These are phyloP conservation scores for Populus simonii DNA, from an alignment of 345 rosid species.

Conservation along the genomic window DNA sequence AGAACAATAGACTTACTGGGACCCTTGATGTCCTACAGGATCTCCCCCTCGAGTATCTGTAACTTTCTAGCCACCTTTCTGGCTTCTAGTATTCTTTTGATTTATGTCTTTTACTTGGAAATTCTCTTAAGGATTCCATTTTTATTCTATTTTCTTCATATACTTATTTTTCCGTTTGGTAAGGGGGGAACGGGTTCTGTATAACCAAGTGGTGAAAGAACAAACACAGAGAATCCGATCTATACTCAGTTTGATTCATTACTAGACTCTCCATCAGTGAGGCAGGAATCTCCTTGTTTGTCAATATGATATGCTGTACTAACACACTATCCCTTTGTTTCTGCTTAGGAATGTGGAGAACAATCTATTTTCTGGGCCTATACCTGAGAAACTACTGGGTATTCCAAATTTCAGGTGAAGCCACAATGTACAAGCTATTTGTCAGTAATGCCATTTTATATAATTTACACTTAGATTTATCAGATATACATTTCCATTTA, in stretches of 20 bases:
- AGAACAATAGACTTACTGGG: conserved; percentile 75
- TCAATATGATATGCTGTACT: conserved; percentile 4
- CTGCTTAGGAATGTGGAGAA: conserved; percentile 67
- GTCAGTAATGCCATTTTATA: not conserved
- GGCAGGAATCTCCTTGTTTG: not conserved
- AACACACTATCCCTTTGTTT: conserved; percentile 14
- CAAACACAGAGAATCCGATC: not conserved
- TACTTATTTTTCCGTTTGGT: too few species aligned
- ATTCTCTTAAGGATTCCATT: not conserved
- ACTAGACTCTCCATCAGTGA: not conserved
- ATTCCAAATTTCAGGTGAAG: conserved; percentile 77
- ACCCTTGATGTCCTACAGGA: conserved; percentile 68
- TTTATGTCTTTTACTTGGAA: not conserved
- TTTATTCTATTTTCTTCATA: not conserved
- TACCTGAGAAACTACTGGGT: conserved; percentile 57
- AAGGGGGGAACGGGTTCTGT: not conserved
- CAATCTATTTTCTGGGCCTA: conserved; percentile 85
- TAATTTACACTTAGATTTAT: not conserved
- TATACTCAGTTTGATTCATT: not conserved
- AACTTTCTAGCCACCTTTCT: conserved; percentile 17
- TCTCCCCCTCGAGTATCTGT: conserved; percentile 74
- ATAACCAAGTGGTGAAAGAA: not conserved
- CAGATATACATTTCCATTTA: not conserved
- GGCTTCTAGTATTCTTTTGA: not conserved
- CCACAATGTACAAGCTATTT: not conserved